phyloP scores from a whole-genome alignment of 495 filamentous ascomycete genomes.

The Melanomma pulvis-pyrius region DNA sequence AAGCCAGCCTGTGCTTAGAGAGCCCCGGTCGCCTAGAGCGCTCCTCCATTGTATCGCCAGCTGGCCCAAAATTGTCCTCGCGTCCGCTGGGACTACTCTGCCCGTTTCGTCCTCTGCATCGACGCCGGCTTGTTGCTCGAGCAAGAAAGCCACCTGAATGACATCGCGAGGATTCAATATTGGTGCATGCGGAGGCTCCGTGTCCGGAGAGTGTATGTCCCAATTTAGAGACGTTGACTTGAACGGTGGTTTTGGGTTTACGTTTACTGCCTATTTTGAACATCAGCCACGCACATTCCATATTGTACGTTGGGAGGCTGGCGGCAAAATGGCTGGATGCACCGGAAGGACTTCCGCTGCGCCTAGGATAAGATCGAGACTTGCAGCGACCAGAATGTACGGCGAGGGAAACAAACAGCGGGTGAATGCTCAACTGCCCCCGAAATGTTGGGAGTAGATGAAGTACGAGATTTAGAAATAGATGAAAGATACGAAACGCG shows the following conservation, averaged over 20 bases:
- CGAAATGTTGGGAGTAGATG: constrained; percentile 17
- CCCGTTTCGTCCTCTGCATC: constrained; percentile 50
- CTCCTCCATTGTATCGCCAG: constrained; percentile 85
- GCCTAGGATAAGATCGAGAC: constrained; percentile 25
- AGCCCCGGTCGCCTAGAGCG: constrained; percentile 86
- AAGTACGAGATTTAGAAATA: too few relatives aligned
- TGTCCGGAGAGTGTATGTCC: constrained; percentile 50
- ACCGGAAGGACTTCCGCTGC: constrained; percentile 12
- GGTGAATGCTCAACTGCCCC: constrained; percentile 26
- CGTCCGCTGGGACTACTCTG: constrained; percentile 45
- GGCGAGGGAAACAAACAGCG: not conserved
- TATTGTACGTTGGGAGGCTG: not conserved
- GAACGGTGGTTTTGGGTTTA: constrained; percentile 60
- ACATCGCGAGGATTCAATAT: constrained; percentile 83
- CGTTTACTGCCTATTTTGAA: constrained; percentile 50
- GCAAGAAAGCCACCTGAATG: constrained; percentile 85
- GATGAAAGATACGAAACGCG: constrained; percentile 6
- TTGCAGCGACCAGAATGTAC: not conserved
- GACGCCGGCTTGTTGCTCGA: constrained; percentile 66
- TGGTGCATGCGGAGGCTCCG: constrained; percentile 51
- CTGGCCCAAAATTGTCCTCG: constrained; percentile 75
- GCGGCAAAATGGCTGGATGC: constrained; percentile 3
- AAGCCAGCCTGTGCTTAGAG: constrained; percentile 83
- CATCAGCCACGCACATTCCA: not conserved
- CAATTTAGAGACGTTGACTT: constrained; percentile 61